Conservation (phyloP, 768 basidiomycete species). For the Austroboletus eburneus region DNA sequence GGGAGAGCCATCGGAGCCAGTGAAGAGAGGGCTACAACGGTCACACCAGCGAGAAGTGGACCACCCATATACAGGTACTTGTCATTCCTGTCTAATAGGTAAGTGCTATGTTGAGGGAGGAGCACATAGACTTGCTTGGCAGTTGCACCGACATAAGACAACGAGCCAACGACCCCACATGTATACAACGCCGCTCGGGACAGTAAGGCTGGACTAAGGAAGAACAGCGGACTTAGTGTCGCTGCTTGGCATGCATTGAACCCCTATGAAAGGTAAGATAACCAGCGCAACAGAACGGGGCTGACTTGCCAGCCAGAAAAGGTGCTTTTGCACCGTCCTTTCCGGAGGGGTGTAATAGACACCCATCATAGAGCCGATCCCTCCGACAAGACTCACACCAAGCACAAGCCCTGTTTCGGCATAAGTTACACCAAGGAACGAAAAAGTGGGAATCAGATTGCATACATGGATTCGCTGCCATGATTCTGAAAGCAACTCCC, state of each 20-base stretch:
- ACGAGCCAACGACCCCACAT: constrained; percentile 76
- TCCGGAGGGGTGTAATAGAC: constrained; percentile 76
- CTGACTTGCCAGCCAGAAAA: constrained; percentile 69
- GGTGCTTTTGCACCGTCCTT: constrained; percentile 69
- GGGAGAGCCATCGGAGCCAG: constrained; percentile 89
- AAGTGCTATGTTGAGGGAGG: background rate
- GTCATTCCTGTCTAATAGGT: constrained; percentile 49
- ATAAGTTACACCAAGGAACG: background rate
- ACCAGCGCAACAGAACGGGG: background rate
- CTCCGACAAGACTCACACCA: constrained; percentile 73
- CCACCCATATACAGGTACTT: constrained; percentile 84
- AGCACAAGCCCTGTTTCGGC: constrained; percentile 63
- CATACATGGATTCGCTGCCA: constrained; percentile 82
- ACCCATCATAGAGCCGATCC: constrained; percentile 84
- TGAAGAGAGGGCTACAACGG: constrained; percentile 82
- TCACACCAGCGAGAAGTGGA: constrained; percentile 83
- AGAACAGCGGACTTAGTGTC: constrained; percentile 84
- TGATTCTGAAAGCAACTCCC: constrained; percentile 65
- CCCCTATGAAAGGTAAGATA: constrained; percentile 39
- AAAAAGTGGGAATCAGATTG: background rate
- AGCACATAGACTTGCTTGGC: constrained; percentile 50
- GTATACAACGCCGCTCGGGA: constrained; percentile 88
- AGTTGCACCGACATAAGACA: constrained; percentile 86
- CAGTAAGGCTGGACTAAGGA: constrained; percentile 79
- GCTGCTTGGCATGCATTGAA: constrained; percentile 88